Conservation (phyloP, 352 stramenopile species). For the Phytophthora pisi region DNA sequence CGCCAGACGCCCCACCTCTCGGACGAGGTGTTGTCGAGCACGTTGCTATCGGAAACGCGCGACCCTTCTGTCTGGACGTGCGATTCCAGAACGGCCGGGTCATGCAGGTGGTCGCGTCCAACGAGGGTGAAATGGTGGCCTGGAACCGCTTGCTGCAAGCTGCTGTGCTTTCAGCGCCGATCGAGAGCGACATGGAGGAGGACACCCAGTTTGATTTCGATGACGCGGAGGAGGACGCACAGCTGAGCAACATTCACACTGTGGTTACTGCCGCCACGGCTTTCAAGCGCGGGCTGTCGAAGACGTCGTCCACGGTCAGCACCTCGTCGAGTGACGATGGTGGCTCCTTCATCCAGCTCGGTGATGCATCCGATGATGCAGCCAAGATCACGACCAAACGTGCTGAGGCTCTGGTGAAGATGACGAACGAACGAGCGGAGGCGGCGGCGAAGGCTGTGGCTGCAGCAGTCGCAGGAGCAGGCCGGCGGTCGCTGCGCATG, state of each 20-base stretch:
- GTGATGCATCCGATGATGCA: constrained; percentile 3
- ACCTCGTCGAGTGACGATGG: constrained; percentile 20
- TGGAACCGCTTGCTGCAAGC: constrained; percentile 68
- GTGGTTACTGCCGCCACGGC: constrained; percentile 45
- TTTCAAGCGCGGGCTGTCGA: constrained; percentile 45
- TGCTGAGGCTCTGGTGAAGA: constrained; percentile 16
- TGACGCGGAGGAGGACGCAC: constrained; percentile 52
- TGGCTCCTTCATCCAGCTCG: constrained; percentile 4
- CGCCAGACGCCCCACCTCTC: constrained; percentile 40
- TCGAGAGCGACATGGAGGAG: constrained; percentile 39
- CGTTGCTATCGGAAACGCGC: constrained; percentile 58
- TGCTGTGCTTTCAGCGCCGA: constrained; percentile 40
- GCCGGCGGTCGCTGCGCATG: constrained; percentile 28
- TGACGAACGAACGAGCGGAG: constrained; percentile 32
- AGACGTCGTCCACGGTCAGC: constrained; percentile 35
- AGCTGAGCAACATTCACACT: constrained; percentile 34
- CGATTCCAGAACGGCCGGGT: constrained; percentile 68
- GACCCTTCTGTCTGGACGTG: constrained; percentile 76
- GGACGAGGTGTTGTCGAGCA: constrained; percentile 58
- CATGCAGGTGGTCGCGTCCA: constrained; percentile 57
- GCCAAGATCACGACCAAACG: constrained; percentile 4
- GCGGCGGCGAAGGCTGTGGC: constrained; percentile 34
- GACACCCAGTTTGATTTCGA: constrained; percentile 60
- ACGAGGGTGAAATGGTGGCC: constrained; percentile 59
- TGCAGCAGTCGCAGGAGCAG: constrained; percentile 30